Evolutionary conservation across 2,329 filamentous ascomycete genomes (phyloP).

Genomic region (Davidsoniella australis): DNA sequence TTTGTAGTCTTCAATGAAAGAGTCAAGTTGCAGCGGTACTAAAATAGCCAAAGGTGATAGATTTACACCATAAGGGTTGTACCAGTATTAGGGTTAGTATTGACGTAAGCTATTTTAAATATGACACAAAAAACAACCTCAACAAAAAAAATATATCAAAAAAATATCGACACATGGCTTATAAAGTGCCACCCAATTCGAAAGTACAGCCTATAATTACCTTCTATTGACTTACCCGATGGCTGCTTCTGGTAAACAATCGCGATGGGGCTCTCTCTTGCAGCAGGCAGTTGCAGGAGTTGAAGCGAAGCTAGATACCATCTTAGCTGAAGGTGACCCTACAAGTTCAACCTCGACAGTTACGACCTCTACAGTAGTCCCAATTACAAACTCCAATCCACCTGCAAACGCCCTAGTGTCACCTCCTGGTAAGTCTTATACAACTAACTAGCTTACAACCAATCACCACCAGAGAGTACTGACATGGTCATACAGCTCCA

Average conservation of each 20-base stretch:
- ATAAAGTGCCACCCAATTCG: too few species aligned
- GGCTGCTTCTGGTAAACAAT: not conserved
- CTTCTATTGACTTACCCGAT: not conserved
- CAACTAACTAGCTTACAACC: not conserved
- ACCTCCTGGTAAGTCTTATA: not conserved
- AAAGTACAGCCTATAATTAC: too few species aligned
- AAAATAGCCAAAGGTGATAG: too few species aligned
- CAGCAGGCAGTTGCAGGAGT: slow-evolving; percentile 86
- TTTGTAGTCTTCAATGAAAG: too few species aligned
- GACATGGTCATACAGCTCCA: slow-evolving; percentile 2
- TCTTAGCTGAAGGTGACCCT: slow-evolving; percentile 54
- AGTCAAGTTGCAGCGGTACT: too few species aligned
- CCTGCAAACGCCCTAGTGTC: not conserved
- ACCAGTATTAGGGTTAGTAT: too few species aligned
- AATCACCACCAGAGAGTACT: not conserved
- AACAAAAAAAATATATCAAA: too few species aligned
- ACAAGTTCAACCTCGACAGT: not conserved
- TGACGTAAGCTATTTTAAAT: too few species aligned
- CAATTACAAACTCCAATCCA: not conserved
- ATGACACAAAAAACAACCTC: too few species aligned
- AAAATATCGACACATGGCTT: too few species aligned
- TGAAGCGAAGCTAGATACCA: slow-evolving; percentile 81
- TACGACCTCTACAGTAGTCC: not conserved
- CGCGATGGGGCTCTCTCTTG: slow-evolving; percentile 58
- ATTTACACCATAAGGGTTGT: too few species aligned